These are phyloP conservation scores for Mrakiaceae sp. DNA, from an alignment of 1,284 basidiomycete species.

Conservation along the genomic window DNA sequence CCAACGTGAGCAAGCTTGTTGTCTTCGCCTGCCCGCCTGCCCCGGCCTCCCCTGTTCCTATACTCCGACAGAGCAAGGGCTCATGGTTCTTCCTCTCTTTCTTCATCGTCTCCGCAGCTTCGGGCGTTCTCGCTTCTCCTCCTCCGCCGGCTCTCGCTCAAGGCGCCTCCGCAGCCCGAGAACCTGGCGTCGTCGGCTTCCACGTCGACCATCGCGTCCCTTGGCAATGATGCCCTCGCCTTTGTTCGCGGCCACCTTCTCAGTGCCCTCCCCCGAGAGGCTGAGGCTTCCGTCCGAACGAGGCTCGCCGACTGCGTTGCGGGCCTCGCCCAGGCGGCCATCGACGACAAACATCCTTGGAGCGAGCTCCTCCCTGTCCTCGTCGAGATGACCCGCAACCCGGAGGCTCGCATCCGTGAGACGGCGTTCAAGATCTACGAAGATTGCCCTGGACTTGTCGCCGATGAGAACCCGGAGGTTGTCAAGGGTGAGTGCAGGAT, in stretches of 20 bases:
- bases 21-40: background rate
- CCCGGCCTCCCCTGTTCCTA: background rate
- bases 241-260: constrained; percentile 7
- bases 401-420: constrained; percentile 6
- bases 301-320: constrained; percentile 12
- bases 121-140: constrained; percentile 17
- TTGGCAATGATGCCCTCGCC: background rate
- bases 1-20: background rate
- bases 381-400: background rate
- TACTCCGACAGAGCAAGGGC: background rate
- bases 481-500: background rate
- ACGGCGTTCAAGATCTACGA: constrained; percentile 14
- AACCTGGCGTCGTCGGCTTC: background rate
- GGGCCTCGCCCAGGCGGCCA: constrained; percentile 12
- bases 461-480: constrained; percentile 3
- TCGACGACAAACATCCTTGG: constrained; percentile 15
- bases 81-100: background rate
- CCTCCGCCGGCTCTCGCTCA: constrained; percentile 16
- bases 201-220: constrained; percentile 2
- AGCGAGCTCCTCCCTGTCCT: constrained; percentile 8
- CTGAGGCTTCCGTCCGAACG: constrained; percentile 6
- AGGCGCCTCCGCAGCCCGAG: background rate
- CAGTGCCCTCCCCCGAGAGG: constrained; percentile 8
- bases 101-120: background rate
- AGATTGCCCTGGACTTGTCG: constrained; percentile 13